Base-by-base conservation (phyloP, 2,329 filamentous ascomycete species). In the Penicillium sp. region DNA sequence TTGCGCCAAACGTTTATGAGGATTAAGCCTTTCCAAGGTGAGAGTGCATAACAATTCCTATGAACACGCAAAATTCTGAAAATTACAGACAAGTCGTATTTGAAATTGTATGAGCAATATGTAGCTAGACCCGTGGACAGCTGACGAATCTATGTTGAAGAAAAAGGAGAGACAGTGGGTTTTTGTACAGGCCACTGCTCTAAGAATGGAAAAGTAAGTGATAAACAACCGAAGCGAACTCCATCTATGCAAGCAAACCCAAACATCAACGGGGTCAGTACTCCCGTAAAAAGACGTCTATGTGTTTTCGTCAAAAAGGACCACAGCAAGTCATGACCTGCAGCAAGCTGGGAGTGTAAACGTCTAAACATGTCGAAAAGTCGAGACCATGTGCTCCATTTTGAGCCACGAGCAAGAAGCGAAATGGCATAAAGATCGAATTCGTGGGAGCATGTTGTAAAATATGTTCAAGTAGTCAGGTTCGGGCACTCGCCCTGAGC, bases 401-500 rank as follows among this genome's bases (percentile, higher is more conserved):
- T 18, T 47, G 49, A 46, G 53, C 54, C 58, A 56, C 56, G 55
- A 51, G 51, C 40, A 50, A 48, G 34, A 44, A 21, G 13, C 8
- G 21, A 47, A 45, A 18, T 51, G 38, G 46, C 54, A 56, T 45
- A 39, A 45, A 45, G 29, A 49, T 31, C 44, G 13, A 21, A 38
- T 38, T 54, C 24, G 38, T 45, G 38, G 14, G 14, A 29, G 46
- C 40, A 49, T 42, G 45, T 47, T 45, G 31, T 45, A 16, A 34
- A 11, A 43, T 34, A 38, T 27, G 21, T 44, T 66, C 58, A 70
- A 10, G 62, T 48, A 7, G 63, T 59, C 52, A 72, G 45, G 39
- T 67, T 67, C 10, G 70, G 72, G 39, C 74, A 76, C 58, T 76
- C 72, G 18, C 72, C 80, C 68, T 85, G 71, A 2, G 88, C 88